Conservation (phyloP, 345 rosid species). For the Pelargonium nanum region DNA sequence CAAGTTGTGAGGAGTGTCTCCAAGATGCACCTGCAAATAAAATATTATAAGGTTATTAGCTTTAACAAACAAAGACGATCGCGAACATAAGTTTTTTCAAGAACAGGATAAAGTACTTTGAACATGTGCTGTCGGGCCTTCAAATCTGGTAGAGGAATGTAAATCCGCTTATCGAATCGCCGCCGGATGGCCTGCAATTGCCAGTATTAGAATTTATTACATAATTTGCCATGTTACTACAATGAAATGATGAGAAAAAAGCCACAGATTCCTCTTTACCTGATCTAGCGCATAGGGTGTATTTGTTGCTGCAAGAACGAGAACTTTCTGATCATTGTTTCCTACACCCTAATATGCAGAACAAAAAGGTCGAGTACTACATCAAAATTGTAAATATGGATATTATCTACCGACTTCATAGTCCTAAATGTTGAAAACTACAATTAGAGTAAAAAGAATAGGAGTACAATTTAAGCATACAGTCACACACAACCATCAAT, state of each 20-base stretch:
- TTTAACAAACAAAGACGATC: not conserved
- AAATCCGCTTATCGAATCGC: conserved; percentile 95
- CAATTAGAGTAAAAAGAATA: not conserved
- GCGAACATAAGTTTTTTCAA: not conserved
- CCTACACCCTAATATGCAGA: conserved; percentile 64
- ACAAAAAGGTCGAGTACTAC: conserved; percentile 1
- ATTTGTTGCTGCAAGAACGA: conserved; percentile 89
- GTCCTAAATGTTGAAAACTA: not conserved
- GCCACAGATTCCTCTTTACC: conserved; percentile 27
- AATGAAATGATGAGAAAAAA: conserved; percentile 4
- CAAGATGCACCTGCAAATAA: conserved; percentile 67
- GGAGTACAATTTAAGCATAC: not conserved
- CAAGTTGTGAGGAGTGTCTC: conserved; percentile 89
- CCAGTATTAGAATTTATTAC: conserved; percentile 18
- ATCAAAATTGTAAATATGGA: not conserved
- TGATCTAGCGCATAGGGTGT: conserved; percentile 93
- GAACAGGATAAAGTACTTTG: conserved; percentile 39
- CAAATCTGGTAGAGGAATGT: conserved; percentile 84
- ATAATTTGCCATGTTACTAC: conserved; percentile 5
- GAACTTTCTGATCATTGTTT: conserved; percentile 79
- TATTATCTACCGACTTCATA: not conserved
- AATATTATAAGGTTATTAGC: not conserved
- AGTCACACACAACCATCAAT: not conserved
- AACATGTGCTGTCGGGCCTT: conserved; percentile 94
- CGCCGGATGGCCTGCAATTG: conserved; percentile 64